Evolutionary conservation across 805 yeast species (phyloP).

Genomic region (Candida pini): DNA sequence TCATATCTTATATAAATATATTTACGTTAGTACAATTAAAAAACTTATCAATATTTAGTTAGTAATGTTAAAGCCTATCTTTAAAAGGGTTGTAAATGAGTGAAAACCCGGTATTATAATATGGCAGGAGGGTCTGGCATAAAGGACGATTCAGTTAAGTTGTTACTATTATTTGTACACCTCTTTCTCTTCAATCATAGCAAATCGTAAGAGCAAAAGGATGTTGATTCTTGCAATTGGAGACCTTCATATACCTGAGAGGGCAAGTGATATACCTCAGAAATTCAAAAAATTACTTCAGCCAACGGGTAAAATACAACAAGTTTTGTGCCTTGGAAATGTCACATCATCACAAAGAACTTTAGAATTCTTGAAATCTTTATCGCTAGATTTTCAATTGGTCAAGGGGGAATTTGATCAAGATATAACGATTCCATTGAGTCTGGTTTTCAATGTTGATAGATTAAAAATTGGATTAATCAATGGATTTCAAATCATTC

Average conservation of each 20-base stretch:
- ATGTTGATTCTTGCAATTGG: slow-evolving; percentile 82
- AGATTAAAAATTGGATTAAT: slow-evolving; percentile 76
- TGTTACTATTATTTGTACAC: too few species aligned
- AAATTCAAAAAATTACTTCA: slow-evolving; percentile 71
- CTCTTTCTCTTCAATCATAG: too few species aligned
- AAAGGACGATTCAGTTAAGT: too few species aligned
- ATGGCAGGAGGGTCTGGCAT: too few species aligned
- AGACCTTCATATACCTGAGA: slow-evolving; percentile 84
- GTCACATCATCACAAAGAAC: slow-evolving; percentile 64
- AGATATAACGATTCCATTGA: slow-evolving; percentile 48
- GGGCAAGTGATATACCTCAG: slow-evolving; percentile 58
- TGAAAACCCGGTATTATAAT: too few species aligned
- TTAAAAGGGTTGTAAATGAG: too few species aligned
- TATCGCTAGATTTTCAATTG: slow-evolving; percentile 67
- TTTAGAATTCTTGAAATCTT: slow-evolving; percentile 52
- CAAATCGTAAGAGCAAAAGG: too few species aligned
- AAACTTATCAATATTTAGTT: too few species aligned
- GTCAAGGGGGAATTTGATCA: slow-evolving; percentile 84
- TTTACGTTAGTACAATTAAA: too few species aligned
- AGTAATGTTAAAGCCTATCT: too few species aligned
- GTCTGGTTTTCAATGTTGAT: slow-evolving; percentile 62
- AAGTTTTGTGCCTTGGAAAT: slow-evolving; percentile 83
- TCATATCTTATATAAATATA: too few species aligned
- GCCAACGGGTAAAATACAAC: slow-evolving; percentile 75
- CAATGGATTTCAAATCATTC: slow-evolving; percentile 78